phyloP scores from a whole-genome alignment of 1,139 yeast genomes.

The Pichia sp. region DNA sequence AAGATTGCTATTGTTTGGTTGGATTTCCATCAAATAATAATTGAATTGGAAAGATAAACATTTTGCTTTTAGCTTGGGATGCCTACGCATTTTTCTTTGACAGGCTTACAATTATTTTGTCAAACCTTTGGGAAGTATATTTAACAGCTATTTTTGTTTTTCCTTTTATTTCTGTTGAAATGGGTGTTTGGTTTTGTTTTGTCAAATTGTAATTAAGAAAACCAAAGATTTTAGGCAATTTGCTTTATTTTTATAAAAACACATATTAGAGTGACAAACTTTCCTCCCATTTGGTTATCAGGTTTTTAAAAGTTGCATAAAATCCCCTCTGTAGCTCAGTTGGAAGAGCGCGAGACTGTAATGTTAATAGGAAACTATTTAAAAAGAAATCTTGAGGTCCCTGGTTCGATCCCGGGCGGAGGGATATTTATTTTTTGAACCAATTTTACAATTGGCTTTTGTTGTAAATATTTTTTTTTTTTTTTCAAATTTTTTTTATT shows the following conservation, averaged over 20 bases:
- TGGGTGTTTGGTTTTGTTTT: too few species aligned
- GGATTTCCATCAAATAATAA: too few species aligned
- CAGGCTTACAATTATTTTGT: too few species aligned
- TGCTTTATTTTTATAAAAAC: too few species aligned
- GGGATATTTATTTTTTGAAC: constrained; percentile 5
- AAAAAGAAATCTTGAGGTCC: constrained; percentile 11
- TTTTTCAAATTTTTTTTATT: neutral
- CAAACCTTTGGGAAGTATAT: too few species aligned
- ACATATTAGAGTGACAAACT: too few species aligned
- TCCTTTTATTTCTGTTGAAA: neutral
- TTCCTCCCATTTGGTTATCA: neutral
- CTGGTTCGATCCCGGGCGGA: constrained; percentile 14
- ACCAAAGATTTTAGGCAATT: too few species aligned
- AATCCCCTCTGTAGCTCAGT: constrained; percentile 11
- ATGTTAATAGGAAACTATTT: neutral
- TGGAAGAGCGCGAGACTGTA: constrained; percentile 14
- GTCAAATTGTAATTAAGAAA: too few species aligned
- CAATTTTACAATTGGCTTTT: neutral
- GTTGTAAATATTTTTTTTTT: constrained; percentile 1
- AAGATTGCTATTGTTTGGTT: too few species aligned
- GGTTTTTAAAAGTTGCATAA: neutral
- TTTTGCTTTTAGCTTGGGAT: too few species aligned
- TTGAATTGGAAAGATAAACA: too few species aligned
- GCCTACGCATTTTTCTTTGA: too few species aligned
- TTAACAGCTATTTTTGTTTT: neutral